Percentiles rank a stretch among this genome's conserved stretches.
Evolutionary conservation across 768 basidiomycete genomes (phyloP).

Genomic region (Lactarius tabidus): DNA sequence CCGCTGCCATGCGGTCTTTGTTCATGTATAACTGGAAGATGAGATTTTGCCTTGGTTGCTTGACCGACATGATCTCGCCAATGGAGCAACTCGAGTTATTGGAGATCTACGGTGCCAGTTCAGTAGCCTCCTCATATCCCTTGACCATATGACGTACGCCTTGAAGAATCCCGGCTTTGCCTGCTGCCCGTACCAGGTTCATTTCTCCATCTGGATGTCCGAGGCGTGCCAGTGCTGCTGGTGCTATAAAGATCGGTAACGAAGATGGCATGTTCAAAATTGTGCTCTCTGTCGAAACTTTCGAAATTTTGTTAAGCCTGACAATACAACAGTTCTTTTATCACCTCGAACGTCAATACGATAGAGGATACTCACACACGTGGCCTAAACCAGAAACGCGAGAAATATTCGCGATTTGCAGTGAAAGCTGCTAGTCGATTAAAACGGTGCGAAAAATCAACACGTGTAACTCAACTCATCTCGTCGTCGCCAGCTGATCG

Average conservation of each 20-base stretch:
- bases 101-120: slow-evolving; percentile 27
- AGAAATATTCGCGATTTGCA: slow-evolving; percentile 26
- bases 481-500: slow-evolving; percentile 32
- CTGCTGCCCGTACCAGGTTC: slow-evolving; percentile 43
- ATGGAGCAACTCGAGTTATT: slow-evolving; percentile 36
- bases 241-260: slow-evolving; percentile 41
- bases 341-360: neutral
- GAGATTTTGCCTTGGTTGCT: slow-evolving; percentile 29
- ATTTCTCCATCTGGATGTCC: slow-evolving; percentile 50
- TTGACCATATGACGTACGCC: slow-evolving; percentile 35
- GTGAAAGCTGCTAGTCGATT: slow-evolving; percentile 21
- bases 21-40: slow-evolving; percentile 45
- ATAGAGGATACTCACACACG: slow-evolving; percentile 41
- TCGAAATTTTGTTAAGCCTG: slow-evolving; percentile 31
- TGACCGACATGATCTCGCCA: slow-evolving; percentile 32
- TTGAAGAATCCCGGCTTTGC: slow-evolving; percentile 42
- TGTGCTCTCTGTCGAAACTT: slow-evolving; percentile 27
- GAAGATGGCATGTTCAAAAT: slow-evolving; percentile 29
- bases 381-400: slow-evolving; percentile 82
- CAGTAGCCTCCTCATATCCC: neutral
- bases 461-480: slow-evolving; percentile 20
- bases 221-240: slow-evolving; percentile 39
- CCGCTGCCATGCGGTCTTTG: slow-evolving; percentile 39
- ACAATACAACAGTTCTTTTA: neutral
- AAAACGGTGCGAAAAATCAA: slow-evolving; percentile 5